These are phyloP conservation scores for Colletotrichum salicis DNA, from an alignment of 2,329 filamentous ascomycete species.

Conservation along the genomic window DNA sequence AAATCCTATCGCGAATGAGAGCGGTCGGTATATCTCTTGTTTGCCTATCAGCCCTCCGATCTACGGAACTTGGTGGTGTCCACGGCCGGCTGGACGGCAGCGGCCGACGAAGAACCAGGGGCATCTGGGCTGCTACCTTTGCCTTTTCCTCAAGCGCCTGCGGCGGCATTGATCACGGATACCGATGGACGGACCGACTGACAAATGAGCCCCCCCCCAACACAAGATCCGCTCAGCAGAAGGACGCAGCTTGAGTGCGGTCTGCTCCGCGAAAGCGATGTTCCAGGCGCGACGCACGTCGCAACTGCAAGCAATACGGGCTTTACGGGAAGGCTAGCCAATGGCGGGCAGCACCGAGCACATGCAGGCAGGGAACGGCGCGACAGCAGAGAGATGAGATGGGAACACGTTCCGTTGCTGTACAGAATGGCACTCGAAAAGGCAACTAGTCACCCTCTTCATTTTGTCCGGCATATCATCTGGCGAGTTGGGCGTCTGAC, in stretches of 20 bases:
- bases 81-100: constrained; percentile 11
- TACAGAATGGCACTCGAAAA: constrained; percentile 4
- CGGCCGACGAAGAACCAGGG: constrained; percentile 23
- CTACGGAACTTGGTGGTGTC: constrained; percentile 24
- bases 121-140: neutral
- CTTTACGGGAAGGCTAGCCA: constrained; percentile 22
- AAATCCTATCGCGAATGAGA: neutral
- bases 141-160: constrained; percentile 30
- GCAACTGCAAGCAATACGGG: constrained; percentile 16
- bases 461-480: constrained; percentile 11
- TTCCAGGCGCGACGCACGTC: constrained; percentile 5
- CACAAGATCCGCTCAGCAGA: neutral
- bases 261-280: constrained; percentile 14
- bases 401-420: constrained; percentile 6
- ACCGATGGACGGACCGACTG: neutral
- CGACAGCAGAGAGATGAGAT: neutral
- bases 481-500: constrained; percentile 15
- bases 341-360: constrained; percentile 24
- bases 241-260: neutral
- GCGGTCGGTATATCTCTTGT: constrained; percentile 4
- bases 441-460: constrained; percentile 1
- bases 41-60: constrained; percentile 24
- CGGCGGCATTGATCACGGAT: constrained; percentile 26
- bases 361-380: constrained; percentile 8
- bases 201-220: neutral